Evolutionary conservation across 1,284 basidiomycete genomes (phyloP).

Genomic region (Leccinum ambiguum): DNA sequence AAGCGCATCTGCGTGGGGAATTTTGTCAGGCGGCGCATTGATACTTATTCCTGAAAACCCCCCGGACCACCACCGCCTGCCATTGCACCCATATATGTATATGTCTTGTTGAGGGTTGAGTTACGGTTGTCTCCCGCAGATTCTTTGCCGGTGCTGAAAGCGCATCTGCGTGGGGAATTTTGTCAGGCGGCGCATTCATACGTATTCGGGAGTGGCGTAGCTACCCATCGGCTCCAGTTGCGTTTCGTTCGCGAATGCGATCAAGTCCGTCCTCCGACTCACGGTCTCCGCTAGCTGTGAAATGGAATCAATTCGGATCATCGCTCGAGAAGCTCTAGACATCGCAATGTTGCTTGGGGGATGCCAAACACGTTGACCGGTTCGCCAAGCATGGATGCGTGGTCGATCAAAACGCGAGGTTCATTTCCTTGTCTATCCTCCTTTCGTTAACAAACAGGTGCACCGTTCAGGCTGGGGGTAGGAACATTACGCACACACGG

Average conservation of each 20-base stretch:
- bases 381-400: slow-evolving; percentile 64
- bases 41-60: slow-evolving; percentile 19
- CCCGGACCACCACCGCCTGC: too few species aligned
- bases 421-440: slow-evolving; percentile 64
- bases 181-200: slow-evolving; percentile 29
- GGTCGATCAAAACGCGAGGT: slow-evolving; percentile 53
- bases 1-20: slow-evolving; percentile 33
- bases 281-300: slow-evolving; percentile 72
- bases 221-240: slow-evolving; percentile 62
- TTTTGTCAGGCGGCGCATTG: slow-evolving; percentile 28
- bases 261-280: slow-evolving; percentile 71
- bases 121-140: slow-evolving; percentile 30
- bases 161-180: slow-evolving; percentile 31
- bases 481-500: slow-evolving; percentile 39
- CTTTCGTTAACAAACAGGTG: slow-evolving; percentile 28
- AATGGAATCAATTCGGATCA: slow-evolving; percentile 11
- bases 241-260: slow-evolving; percentile 56
- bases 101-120: slow-evolving; percentile 18
- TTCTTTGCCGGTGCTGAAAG: slow-evolving; percentile 34
- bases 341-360: slow-evolving; percentile 82
- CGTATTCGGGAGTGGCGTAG: slow-evolving; percentile 36
- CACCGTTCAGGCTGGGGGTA: slow-evolving; percentile 40
- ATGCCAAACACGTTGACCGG: slow-evolving; percentile 84
- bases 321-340: slow-evolving; percentile 50
- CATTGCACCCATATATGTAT: too few species aligned